These are phyloP conservation scores for Macrolepiota albuminosa DNA, from an alignment of 768 basidiomycete species.

Conservation along the genomic window DNA sequence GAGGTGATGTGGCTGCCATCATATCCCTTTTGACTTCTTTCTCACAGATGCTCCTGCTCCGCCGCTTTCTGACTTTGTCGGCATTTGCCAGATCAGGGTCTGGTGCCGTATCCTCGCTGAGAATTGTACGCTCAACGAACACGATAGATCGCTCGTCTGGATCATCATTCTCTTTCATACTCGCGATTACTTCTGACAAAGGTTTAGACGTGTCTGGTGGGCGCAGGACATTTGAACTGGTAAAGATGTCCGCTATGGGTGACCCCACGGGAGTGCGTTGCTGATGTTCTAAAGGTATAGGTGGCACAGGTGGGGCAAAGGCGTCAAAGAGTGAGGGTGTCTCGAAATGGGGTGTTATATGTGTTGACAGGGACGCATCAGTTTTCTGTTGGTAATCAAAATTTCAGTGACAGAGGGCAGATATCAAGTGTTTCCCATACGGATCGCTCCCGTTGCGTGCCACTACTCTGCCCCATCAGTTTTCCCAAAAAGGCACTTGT, in stretches of 20 bases:
- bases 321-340: conserved; percentile 38
- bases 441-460: conserved; percentile 24
- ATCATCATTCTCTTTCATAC: conserved; percentile 34
- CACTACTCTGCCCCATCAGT: conserved; percentile 57
- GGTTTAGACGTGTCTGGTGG: conserved; percentile 49
- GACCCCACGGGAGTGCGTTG: conserved; percentile 33
- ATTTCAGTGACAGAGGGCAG: conserved; percentile 15
- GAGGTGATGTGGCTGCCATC: conserved; percentile 27
- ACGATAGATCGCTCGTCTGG: conserved; percentile 54
- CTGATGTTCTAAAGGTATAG: conserved; percentile 40
- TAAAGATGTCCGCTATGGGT: conserved; percentile 51
- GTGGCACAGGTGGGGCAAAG: conserved; percentile 48
- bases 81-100: conserved; percentile 14
- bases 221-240: conserved; percentile 19
- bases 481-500: conserved; percentile 80
- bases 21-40: conserved; percentile 48
- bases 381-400: conserved; percentile 41
- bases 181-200: conserved; percentile 52
- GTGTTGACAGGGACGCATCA: conserved; percentile 34
- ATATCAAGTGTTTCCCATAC: conserved; percentile 49
- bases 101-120: conserved; percentile 25
- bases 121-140: conserved; percentile 44
- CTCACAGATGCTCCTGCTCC: conserved; percentile 74
- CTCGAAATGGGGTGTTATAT: conserved; percentile 30
- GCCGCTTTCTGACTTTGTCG: conserved; percentile 40